Percentiles rank a stretch among this genome's conserved stretches.
Evolutionary conservation across 371 early-diverging fungal species (phyloP).

Genomic region (Batkoa obscura): DNA sequence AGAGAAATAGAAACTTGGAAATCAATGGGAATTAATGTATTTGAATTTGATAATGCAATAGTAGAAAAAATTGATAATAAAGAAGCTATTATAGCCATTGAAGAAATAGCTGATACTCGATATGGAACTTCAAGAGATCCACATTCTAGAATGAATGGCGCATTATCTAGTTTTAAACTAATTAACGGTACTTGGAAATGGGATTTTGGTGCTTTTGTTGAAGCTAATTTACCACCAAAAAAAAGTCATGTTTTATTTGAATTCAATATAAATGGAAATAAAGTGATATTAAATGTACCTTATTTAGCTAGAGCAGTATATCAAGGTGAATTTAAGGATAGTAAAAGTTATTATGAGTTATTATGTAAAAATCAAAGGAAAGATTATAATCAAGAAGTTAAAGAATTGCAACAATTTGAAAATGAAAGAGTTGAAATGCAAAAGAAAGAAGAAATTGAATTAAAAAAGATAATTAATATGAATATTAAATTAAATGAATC

Average conservation of each 20-base stretch:
- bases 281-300: not conserved
- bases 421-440: not conserved
- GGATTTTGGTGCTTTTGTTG: not conserved
- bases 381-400: not conserved
- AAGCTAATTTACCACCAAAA: not conserved
- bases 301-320: not conserved
- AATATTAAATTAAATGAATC: not conserved
- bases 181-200: not conserved
- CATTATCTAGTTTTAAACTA: not conserved
- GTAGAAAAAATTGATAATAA: not conserved
- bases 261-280: not conserved
- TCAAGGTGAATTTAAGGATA: not conserved
- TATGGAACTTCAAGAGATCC: not conserved
- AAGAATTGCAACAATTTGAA: not conserved
- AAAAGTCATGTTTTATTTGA: not conserved
- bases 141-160: not conserved
- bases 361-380: not conserved
- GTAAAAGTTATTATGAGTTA: not conserved
- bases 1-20: not conserved
- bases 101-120: not conserved
- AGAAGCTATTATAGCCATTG: not conserved
- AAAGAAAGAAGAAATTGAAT: not conserved
- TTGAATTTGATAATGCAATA: not conserved
- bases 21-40: not conserved
- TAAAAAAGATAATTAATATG: not conserved